Evolutionary conservation across 2,329 filamentous ascomycete species (phyloP).

Genomic region (Daldinia sp.): DNA sequence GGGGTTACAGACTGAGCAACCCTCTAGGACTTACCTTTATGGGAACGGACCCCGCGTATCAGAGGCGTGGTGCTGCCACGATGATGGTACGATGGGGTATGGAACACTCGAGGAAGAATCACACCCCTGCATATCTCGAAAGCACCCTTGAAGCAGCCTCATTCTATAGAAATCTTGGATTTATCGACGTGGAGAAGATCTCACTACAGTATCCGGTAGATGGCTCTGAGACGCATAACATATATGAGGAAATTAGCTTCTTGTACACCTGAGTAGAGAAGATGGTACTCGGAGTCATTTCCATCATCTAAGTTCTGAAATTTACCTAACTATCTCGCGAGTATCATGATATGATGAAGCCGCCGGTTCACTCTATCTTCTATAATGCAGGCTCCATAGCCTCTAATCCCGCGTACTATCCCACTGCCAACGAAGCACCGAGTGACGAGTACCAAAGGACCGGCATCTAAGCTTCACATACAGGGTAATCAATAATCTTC

Average conservation of each 20-base stretch:
- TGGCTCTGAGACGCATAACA: background rate
- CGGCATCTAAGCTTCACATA: background rate
- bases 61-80: conserved; percentile 35
- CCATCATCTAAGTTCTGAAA: background rate
- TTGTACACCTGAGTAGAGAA: conserved; percentile 10
- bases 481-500: background rate
- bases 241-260: conserved; percentile 39
- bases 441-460: too few species aligned
- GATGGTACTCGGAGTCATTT: too few species aligned
- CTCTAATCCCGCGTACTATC: too few species aligned
- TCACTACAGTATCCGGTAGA: conserved; percentile 20
- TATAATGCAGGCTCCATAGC: too few species aligned
- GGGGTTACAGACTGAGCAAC: background rate
- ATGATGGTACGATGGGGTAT: conserved; percentile 41
- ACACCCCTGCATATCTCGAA: conserved; percentile 36
- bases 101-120: conserved; percentile 18
- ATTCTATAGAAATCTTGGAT: conserved; percentile 39
- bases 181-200: conserved; percentile 26
- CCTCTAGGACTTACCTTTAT: conserved; percentile 40
- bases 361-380: too few species aligned
- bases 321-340: too few species aligned
- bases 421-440: too few species aligned
- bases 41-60: conserved; percentile 37
- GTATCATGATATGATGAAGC: too few species aligned
- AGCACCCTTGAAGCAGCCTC: conserved; percentile 41